phyloP scores from a whole-genome alignment of 352 stramenopile species.

The Globisporangium cystogenes region DNA sequence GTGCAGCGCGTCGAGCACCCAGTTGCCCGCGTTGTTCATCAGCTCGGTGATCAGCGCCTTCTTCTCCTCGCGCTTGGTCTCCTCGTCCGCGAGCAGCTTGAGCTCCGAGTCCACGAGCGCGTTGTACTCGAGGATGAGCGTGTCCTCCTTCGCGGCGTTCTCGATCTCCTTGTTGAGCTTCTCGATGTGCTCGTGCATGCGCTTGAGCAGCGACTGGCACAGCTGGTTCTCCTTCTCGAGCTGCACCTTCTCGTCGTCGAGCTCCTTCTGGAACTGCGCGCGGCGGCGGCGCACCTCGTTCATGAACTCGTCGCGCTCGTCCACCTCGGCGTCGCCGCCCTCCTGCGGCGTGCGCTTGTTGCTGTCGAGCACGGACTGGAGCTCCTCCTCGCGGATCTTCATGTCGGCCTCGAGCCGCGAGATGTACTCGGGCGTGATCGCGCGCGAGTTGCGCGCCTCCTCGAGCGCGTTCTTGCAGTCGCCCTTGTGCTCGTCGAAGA shows the following conservation, averaged over 20 bases:
- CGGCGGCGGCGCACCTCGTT: conserved; percentile 79
- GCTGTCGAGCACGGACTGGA: conserved; percentile 71
- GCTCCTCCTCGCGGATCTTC: conserved; percentile 72
- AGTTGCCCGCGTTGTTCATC: conserved; percentile 86
- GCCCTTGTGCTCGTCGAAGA: conserved; percentile 84
- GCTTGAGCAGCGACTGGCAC: conserved; percentile 69
- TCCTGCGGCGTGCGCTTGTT: conserved; percentile 83
- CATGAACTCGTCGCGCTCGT: conserved; percentile 87
- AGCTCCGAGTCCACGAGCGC: conserved; percentile 65
- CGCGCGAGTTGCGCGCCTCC: conserved; percentile 53
- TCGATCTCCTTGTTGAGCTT: conserved; percentile 76
- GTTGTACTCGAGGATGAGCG: conserved; percentile 73
- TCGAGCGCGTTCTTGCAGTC: conserved; percentile 77
- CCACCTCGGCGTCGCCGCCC: conserved; percentile 59
- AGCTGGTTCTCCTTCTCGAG: conserved; percentile 77
- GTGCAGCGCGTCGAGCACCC: conserved; percentile 78
- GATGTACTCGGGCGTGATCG: conserved; percentile 84
- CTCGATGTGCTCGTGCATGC: conserved; percentile 81
- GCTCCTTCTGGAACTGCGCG: conserved; percentile 78
- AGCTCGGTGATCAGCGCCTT: conserved; percentile 80
- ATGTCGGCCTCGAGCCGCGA: conserved; percentile 80
- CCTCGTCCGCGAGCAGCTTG: conserved; percentile 73
- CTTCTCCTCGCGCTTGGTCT: conserved; percentile 86
- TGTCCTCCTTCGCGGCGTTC: conserved; percentile 62
- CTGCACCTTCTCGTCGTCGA: conserved; percentile 69